phyloP scores from a whole-genome alignment of 83 land plant genomes.

The Picea mariana region DNA sequence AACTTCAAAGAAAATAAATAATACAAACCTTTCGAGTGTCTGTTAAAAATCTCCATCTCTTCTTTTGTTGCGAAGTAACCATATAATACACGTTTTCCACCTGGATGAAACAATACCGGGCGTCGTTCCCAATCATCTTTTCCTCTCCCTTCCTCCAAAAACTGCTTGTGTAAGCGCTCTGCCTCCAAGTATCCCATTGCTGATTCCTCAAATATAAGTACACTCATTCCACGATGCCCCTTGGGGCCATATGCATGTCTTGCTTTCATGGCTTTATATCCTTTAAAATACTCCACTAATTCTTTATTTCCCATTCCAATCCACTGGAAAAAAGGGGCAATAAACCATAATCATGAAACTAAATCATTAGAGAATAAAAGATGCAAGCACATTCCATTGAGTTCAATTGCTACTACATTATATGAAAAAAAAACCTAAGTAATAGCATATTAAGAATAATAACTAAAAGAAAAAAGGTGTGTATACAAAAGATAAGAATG shows the following conservation, averaged over 20 bases:
- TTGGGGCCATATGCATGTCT: constrained; percentile 89
- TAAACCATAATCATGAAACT: too few species aligned
- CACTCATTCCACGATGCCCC: constrained; percentile 91
- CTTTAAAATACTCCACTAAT: constrained; percentile 77
- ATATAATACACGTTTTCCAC: constrained; percentile 80
- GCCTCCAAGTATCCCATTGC: constrained; percentile 83
- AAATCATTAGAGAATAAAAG: too few species aligned
- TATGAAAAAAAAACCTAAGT: too few species aligned
- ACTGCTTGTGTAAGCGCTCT: constrained; percentile 70
- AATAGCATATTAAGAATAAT: too few species aligned
- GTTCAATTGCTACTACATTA: too few species aligned
- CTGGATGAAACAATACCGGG: constrained; percentile 32
- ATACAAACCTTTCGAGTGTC: constrained; percentile 62
- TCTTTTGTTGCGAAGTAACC: constrained; percentile 72
- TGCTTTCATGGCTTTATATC: too few species aligned
- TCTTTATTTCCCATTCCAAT: constrained; percentile 95
- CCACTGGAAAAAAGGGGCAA: constrained; percentile 78
- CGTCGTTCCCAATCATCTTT: constrained; percentile 68
- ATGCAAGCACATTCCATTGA: too few species aligned
- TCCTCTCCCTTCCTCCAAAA: constrained; percentile 46
- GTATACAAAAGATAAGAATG: too few species aligned
- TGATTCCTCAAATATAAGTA: constrained; percentile 70
- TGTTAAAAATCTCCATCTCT: constrained; percentile 76
- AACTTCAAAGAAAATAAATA: too few species aligned
- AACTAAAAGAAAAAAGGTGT: too few species aligned